phyloP scores from a whole-genome alignment of 306 rosid species.

The Ormosia emarginata region DNA sequence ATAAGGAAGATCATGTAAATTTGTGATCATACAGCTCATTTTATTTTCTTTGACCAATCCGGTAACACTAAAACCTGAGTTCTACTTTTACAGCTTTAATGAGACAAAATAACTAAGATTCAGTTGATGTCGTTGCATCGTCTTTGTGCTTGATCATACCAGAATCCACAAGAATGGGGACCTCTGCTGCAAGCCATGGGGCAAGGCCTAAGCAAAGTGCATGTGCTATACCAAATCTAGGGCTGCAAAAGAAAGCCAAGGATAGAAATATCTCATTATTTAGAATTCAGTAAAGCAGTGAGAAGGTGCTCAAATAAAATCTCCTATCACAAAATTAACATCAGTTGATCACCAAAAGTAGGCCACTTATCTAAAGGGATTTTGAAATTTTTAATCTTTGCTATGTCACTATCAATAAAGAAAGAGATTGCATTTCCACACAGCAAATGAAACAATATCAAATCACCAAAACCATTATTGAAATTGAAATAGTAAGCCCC shows the following conservation, averaged over 20 bases:
- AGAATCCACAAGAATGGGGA: slow-evolving; percentile 97
- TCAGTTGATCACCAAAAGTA: background rate
- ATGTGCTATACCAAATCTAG: slow-evolving; percentile 97
- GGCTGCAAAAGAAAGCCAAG: slow-evolving; percentile 55
- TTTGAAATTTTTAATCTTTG: background rate
- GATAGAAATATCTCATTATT: slow-evolving; percentile 8
- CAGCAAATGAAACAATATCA: background rate
- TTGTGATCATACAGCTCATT: slow-evolving; percentile 28
- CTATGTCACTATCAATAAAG: background rate
- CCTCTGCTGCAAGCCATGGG: slow-evolving; percentile 98
- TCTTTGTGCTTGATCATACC: slow-evolving; percentile 99
- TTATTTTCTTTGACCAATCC: slow-evolving; percentile 35
- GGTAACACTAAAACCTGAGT: slow-evolving; percentile 13
- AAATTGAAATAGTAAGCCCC: background rate
- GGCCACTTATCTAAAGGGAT: background rate
- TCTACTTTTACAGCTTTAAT: slow-evolving; percentile 33
- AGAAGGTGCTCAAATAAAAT: background rate
- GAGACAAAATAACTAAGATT: slow-evolving; percentile 47
- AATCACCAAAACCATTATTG: background rate
- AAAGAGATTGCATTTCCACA: background rate
- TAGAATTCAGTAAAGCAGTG: slow-evolving; percentile 12
- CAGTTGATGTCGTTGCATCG: slow-evolving; percentile 71
- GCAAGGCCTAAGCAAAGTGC: slow-evolving; percentile 99
- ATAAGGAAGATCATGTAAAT: slow-evolving; percentile 26
- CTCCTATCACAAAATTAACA: background rate